A percentile compares a stretch with the other conserved stretches of the same genome.
phyloP scores from a whole-genome alignment of 2,329 filamentous ascomycete species.

The Fusarium abutilonis region DNA sequence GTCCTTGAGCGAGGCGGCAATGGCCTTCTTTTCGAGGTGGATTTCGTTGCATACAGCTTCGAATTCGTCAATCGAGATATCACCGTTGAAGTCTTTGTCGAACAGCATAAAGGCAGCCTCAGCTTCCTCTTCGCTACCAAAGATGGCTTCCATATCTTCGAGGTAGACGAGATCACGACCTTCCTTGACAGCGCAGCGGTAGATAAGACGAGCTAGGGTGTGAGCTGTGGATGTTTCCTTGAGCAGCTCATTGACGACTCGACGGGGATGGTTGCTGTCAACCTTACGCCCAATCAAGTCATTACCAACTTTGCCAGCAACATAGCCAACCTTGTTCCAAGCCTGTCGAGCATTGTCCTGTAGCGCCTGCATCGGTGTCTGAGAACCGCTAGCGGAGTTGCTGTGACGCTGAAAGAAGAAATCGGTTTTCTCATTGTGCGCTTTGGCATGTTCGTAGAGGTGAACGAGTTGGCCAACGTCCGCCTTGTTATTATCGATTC shows the following conservation, averaged over 20 bases:
- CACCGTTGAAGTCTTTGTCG: conserved; percentile 95
- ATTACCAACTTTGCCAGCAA: conserved; percentile 85
- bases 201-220: conserved; percentile 85
- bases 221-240: conserved; percentile 78
- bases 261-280: conserved; percentile 79
- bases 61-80: conserved; percentile 94
- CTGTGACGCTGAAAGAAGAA: conserved; percentile 58
- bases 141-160: conserved; percentile 82
- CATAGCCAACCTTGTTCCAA: conserved; percentile 82
- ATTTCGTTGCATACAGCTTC: conserved; percentile 95
- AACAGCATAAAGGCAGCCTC: conserved; percentile 91
- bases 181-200: conserved; percentile 82
- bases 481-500: conserved; percentile 93
- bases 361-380: conserved; percentile 79
- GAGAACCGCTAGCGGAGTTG: conserved; percentile 65
- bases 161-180: conserved; percentile 79
- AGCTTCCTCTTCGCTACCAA: conserved; percentile 84
- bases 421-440: conserved; percentile 68
- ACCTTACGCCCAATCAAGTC: conserved; percentile 86
- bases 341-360: conserved; percentile 79
- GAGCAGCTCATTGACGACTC: conserved; percentile 83
- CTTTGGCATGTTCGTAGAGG: conserved; percentile 77
- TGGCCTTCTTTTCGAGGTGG: conserved; percentile 92
- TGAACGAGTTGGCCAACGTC: conserved; percentile 73
- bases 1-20: conserved; percentile 93